Evolutionary conservation across 164 flowering plant species (phyloP), one percentile per base, ranked within the genome.

Genomic region (Cinnamomum micranthum): DNA sequence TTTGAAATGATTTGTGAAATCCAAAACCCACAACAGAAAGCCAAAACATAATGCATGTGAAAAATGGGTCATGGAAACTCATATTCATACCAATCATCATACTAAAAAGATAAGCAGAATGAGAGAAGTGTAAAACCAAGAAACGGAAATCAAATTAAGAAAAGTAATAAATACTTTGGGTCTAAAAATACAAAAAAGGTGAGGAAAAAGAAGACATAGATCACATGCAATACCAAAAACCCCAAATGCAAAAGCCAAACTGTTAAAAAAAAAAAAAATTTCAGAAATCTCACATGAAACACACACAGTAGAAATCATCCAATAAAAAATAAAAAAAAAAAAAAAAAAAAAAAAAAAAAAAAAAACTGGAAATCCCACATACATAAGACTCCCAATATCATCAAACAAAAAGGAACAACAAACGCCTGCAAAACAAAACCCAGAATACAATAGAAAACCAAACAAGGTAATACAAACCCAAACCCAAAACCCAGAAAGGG

Each of bases 11-110:
- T 22, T 41, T 22, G 22, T 7, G 28, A 64, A 64, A 22, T 25
- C 25, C 67, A 64, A 64, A 64, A 64, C 67, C 67, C 67, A 64
- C 24, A 23, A 24, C 67, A 23, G 67, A 13, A 64, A 64, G 12
- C n/a, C 50, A 31, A 22, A 9, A 23, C 4, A 24, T 6, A 64
- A 17, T 27, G 28, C 15, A 67, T 28, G n/a, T 31, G n/a, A 67
- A 33, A 25, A 67, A 33, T 4, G 50, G 50, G 3, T 25, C 2
- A 28, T 4, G 10, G 4, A 67, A 28, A 67, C 6, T 41, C 47
- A 41, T 41, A 41, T 41, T 24, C 27, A 11, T 22, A 24, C 67
- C 67, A 20, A 67, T 14, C 41, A 13, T 20, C 15, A 2, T 23
- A 64, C 22, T 4, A 11, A 67, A 28, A 27, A 28, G 28, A 19